A percentile compares a stretch with the other conserved stretches of the same genome.
Conservation (phyloP, 352 stramenopile species). For the Peronospora farinosa region DNA sequence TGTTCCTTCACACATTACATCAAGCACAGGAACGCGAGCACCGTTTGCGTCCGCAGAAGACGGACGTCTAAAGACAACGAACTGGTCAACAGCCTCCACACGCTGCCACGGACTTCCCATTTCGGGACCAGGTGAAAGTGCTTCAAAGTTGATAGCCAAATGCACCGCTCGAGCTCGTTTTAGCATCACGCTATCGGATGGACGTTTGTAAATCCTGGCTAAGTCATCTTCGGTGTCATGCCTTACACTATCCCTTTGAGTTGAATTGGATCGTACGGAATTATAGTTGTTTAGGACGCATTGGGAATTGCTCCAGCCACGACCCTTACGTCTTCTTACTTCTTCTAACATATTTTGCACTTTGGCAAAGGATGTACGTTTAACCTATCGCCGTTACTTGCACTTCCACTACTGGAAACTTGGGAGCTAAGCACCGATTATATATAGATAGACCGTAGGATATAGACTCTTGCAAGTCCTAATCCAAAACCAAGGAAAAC, state of each 20-base stretch:
- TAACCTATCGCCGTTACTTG: conserved; percentile 5
- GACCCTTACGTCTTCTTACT: conserved; percentile 2
- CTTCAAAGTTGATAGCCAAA: conserved; percentile 18
- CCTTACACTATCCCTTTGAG: conserved; percentile 6
- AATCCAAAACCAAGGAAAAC: not conserved
- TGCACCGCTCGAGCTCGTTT: conserved; percentile 22
- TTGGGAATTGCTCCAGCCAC: conserved; percentile 7
- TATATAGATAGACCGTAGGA: no score
- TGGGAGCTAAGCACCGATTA: no score
- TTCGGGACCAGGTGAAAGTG: conserved; percentile 18
- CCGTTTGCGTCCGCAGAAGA: not conserved
- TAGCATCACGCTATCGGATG: conserved; percentile 16
- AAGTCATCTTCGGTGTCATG: conserved; percentile 1
- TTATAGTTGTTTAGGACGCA: conserved; percentile 1
- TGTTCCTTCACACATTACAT: conserved; percentile 29
- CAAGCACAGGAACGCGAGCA: conserved; percentile 12
- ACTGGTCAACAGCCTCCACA: conserved; percentile 19
- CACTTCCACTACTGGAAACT: not conserved
- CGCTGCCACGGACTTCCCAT: conserved; percentile 18
- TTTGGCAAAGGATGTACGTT: conserved; percentile 8
- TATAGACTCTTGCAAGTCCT: no score
- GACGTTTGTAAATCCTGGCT: conserved; percentile 1
- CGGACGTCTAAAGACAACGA: conserved; percentile 24
- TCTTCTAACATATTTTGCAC: conserved; percentile 13
- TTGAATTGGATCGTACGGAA: conserved; percentile 12